Percentiles rank a stretch among this genome's conserved stretches.
phyloP scores from a whole-genome alignment of 2,329 filamentous ascomycete genomes.

The Cercospora sesami region DNA sequence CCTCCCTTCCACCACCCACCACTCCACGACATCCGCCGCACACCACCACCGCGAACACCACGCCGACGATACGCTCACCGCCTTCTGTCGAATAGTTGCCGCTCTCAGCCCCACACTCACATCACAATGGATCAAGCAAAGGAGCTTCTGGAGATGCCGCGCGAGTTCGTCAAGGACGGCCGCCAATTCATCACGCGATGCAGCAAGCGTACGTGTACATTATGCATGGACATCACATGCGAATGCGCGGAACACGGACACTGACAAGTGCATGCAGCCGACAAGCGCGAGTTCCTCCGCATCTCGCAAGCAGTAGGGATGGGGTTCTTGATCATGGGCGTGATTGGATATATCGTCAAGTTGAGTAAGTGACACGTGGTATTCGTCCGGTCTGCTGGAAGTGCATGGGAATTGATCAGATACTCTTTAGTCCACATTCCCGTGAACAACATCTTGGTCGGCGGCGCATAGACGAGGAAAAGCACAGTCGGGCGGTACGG shows the following conservation, averaged over 20 bases:
- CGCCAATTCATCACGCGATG: conserved; percentile 53
- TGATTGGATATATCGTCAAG: conserved; percentile 70
- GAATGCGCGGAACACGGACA: neutral
- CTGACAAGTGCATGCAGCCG: conserved; percentile 44
- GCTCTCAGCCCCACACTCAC: neutral
- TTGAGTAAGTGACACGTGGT: conserved; percentile 52
- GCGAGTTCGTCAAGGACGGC: conserved; percentile 61
- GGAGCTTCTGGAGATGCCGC: conserved; percentile 68
- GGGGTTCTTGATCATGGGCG: conserved; percentile 70
- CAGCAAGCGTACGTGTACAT: conserved; percentile 46
- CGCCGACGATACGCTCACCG: neutral
- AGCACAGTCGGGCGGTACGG: neutral
- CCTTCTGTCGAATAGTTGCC: neutral
- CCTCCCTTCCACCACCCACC: conserved; percentile 7
- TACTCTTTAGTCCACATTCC: conserved; percentile 61
- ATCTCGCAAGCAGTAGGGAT: conserved; percentile 66
- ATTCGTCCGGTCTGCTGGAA: neutral
- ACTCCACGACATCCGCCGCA: neutral
- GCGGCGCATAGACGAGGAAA: conserved; percentile 56
- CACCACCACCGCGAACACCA: neutral
- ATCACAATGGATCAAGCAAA: conserved; percentile 60
- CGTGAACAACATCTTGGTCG: conserved; percentile 69
- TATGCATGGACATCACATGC: neutral
- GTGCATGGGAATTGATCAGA: neutral
- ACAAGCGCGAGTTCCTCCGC: conserved; percentile 60